Conservation (phyloP, 2,329 filamentous ascomycete genomes). For the Sclerotinia trifoliorum region DNA sequence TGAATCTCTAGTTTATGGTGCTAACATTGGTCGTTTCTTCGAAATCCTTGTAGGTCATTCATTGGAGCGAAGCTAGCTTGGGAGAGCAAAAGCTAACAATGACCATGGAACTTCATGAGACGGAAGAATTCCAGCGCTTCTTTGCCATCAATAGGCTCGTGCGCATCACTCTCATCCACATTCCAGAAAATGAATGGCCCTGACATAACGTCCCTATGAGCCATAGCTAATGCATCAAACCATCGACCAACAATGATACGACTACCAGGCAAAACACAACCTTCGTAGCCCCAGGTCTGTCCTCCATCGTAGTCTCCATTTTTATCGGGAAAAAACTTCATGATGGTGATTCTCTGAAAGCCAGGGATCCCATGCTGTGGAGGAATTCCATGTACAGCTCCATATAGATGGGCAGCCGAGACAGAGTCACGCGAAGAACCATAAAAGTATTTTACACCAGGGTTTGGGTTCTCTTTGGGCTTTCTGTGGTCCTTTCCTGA, state of each 20-base stretch:
- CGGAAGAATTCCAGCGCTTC: conserved; percentile 34
- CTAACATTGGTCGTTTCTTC: not conserved
- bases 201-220: conserved; percentile 23
- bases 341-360: conserved; percentile 54
- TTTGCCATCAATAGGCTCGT: conserved; percentile 23
- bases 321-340: conserved; percentile 46
- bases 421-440: conserved; percentile 43
- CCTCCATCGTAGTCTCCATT: conserved; percentile 29
- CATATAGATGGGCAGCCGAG: conserved; percentile 38
- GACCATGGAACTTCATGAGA: not conserved
- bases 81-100: not conserved
- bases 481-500: not conserved
- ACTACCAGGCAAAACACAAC: conserved; percentile 47
- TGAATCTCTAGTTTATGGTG: not conserved
- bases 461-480: not conserved
- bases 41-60: not conserved
- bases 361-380: conserved; percentile 50
- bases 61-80: not conserved
- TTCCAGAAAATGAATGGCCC: conserved; percentile 43
- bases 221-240: conserved; percentile 41
- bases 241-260: conserved; percentile 51
- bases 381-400: conserved; percentile 51
- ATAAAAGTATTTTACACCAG: conserved; percentile 34
- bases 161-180: conserved; percentile 30
- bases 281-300: conserved; percentile 49